These are phyloP conservation scores for Mycoemilia scoparia DNA, from an alignment of 192 early-diverging fungal genomes.

Conservation along the genomic window DNA sequence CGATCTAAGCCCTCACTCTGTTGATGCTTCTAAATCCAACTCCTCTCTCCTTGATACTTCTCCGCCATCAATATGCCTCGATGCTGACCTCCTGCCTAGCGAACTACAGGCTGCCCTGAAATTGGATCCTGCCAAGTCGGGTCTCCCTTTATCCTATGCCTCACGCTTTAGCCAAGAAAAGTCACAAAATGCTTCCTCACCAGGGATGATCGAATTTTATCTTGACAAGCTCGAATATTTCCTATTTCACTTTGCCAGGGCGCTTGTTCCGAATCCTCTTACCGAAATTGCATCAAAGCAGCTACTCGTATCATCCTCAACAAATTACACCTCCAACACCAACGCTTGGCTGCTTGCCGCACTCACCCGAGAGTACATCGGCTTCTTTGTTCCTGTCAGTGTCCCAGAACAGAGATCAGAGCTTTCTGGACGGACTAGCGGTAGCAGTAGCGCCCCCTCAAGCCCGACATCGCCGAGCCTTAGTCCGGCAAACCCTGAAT, in stretches of 20 bases:
- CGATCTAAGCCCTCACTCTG: too few species aligned
- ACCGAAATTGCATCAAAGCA: constrained; percentile 1
- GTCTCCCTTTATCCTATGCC: constrained; percentile 6
- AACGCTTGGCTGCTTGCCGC: constrained; percentile 5
- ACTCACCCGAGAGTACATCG: constrained; percentile 16
- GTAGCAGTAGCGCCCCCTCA: too few species aligned
- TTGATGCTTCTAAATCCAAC: too few species aligned
- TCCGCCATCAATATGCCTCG: too few species aligned
- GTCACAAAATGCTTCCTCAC: neutral
- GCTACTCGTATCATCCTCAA: neutral
- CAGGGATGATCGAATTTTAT: constrained; percentile 3
- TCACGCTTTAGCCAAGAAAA: too few species aligned
- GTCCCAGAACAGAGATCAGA: constrained; percentile 13
- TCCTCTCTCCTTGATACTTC: too few species aligned
- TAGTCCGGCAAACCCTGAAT: too few species aligned
- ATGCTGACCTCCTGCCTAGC: constrained; percentile 5
- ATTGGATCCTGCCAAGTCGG: neutral
- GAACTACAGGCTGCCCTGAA: constrained; percentile 2
- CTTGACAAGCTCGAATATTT: constrained; percentile 15
- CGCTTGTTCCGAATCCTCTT: constrained; percentile 11
- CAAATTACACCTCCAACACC: neutral
- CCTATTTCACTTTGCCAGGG: constrained; percentile 15
- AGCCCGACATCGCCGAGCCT: too few species aligned
- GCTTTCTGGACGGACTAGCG: too few species aligned
- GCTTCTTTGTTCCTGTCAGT: constrained; percentile 16